phyloP scores from a whole-genome alignment of 1,284 basidiomycete genomes.

The Ustilago esculenta region DNA sequence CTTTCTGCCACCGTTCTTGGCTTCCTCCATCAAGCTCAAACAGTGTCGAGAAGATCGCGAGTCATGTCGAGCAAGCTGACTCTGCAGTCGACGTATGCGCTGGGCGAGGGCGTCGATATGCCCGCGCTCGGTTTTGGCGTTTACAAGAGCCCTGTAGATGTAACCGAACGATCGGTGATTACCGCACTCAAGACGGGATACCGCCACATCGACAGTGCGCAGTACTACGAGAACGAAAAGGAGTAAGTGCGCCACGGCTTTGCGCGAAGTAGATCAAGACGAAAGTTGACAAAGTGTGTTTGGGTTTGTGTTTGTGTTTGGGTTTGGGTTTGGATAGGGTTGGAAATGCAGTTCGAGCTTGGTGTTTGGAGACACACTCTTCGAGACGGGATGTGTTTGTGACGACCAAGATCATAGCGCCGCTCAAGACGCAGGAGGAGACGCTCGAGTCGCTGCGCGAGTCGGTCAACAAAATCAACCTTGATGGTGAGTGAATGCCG shows the following conservation, averaged over 20 bases:
- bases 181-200: constrained; percentile 40
- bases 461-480: constrained; percentile 32
- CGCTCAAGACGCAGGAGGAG: constrained; percentile 18
- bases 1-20: no score
- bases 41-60: no score
- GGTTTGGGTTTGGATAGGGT: no score
- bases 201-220: constrained; percentile 43
- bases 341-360: constrained; percentile 36
- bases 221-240: constrained; percentile 46
- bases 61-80: constrained; percentile 33
- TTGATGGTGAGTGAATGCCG: constrained; percentile 39
- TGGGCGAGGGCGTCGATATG: constrained; percentile 41
- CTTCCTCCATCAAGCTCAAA: no score
- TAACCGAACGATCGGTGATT: constrained; percentile 30
- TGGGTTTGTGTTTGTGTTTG: no score
- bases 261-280: not conserved
- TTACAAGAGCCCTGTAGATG: constrained; percentile 38
- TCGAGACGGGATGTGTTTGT: constrained; percentile 41
- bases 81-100: constrained; percentile 24
- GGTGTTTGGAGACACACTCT: constrained; percentile 33
- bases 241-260: constrained; percentile 14
- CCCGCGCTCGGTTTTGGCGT: constrained; percentile 45
- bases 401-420: constrained; percentile 45
- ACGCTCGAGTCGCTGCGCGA: constrained; percentile 33
- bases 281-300: constrained; percentile 1